A percentile compares a stretch with the other conserved stretches of the same genome.
These are phyloP conservation scores for Phytopythium litorale DNA, from an alignment of 352 stramenopile genomes.

Conservation along the genomic window DNA sequence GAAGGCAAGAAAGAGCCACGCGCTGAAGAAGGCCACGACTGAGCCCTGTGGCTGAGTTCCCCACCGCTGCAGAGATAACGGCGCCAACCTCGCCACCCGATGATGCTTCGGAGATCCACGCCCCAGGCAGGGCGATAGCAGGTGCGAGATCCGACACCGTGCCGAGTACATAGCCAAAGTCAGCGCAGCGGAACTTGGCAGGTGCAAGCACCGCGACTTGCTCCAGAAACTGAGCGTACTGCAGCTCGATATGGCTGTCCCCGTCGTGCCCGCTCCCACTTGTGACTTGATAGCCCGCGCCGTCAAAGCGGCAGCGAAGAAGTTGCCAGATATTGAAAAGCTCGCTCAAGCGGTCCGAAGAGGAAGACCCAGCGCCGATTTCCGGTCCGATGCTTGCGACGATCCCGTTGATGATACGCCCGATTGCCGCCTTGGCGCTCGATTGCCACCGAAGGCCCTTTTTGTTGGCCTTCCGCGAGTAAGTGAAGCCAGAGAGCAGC, in stretches of 20 bases:
- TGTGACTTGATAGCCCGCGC: neutral
- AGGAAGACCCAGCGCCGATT: constrained; percentile 17
- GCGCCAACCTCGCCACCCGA: neutral
- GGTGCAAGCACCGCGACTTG: constrained; percentile 83
- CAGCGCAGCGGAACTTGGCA: constrained; percentile 39
- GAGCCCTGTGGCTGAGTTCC: constrained; percentile 34
- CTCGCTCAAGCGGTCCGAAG: constrained; percentile 44
- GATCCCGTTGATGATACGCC: constrained; percentile 63
- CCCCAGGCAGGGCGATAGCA: constrained; percentile 10
- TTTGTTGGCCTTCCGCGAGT: constrained; percentile 59
- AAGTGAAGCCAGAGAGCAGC: constrained; percentile 67
- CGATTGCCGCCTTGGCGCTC: constrained; percentile 53
- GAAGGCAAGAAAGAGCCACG: constrained; percentile 68
- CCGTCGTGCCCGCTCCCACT: neutral
- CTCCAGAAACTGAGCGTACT: constrained; percentile 31
- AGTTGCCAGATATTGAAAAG: constrained; percentile 72
- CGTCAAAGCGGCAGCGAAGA: constrained; percentile 62
- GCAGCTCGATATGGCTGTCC: constrained; percentile 39
- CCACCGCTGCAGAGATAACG: neutral
- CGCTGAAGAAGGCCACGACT: constrained; percentile 67
- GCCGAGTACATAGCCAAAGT: constrained; percentile 48
- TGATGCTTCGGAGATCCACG: neutral
- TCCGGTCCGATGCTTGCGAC: constrained; percentile 63
- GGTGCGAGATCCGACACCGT: constrained; percentile 25
- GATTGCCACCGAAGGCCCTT: constrained; percentile 41